phyloP scores from a whole-genome alignment of 2,329 filamentous ascomycete species.

The Alternaria sp. region DNA sequence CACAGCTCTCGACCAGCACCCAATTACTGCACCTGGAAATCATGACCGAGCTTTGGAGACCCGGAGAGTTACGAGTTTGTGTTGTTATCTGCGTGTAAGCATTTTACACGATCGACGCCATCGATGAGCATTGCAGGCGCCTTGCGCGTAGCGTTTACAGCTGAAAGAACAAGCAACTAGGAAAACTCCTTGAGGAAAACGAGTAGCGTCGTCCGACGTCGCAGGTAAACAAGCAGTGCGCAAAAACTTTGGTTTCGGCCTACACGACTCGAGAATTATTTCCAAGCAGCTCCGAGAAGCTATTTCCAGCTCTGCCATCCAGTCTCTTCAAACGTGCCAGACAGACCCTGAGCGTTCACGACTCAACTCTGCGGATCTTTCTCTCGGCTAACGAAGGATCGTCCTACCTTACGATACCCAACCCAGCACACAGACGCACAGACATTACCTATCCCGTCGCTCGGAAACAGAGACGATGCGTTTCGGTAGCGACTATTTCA shows the following conservation, averaged over 20 bases:
- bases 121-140: slow-evolving; percentile 7
- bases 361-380: neutral
- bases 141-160: neutral
- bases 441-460: slow-evolving; percentile 17
- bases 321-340: neutral
- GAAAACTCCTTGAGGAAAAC: neutral
- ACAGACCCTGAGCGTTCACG: neutral
- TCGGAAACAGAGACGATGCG: slow-evolving; percentile 15
- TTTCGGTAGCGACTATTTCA: slow-evolving; percentile 30
- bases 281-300: neutral
- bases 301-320: slow-evolving; percentile 8
- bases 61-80: neutral
- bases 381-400: slow-evolving; percentile 1
- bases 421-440: slow-evolving; percentile 10
- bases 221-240: neutral
- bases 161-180: neutral
- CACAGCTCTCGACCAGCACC: neutral
- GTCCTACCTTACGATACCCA: neutral
- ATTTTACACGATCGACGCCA: neutral
- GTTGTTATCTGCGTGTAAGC: slow-evolving; percentile 1
- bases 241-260: neutral
- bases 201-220: neutral
- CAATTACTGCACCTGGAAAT: neutral
- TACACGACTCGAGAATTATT: neutral
- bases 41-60: slow-evolving; percentile 1